Evolutionary conservation across 139 green algal species (phyloP), one percentile per base, ranked within the genome.

Genomic region (Asterochloris sp.): DNA sequence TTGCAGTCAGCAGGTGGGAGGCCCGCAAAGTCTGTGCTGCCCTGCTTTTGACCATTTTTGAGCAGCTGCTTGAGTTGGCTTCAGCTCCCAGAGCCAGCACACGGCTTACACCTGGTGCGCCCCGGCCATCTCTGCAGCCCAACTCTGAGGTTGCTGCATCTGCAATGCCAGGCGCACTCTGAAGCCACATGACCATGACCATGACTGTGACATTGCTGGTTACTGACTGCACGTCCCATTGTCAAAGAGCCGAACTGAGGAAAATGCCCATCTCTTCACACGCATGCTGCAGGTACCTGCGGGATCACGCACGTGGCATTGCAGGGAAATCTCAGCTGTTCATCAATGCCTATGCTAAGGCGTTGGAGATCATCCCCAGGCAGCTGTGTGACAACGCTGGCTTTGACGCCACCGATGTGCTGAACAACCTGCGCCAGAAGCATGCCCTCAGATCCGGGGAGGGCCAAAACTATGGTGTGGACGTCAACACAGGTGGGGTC

Each of bases 351-450:
- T 98, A 92, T 84, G 94, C 95, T 0, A 93, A 94, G 83, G 95
- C 95, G 17, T 90, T 98, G 79, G 95, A 98, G 87, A 89, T 98
- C 76, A 98, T 98, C 83, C 96, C 96, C 0, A 90, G 96, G 24
- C 96, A 99, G 94, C 91, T 99, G 80, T 98, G 95, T 79, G 94
- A 98, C 89, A 99, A 99, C 87, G 91, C 94, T 28, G 97, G 97
- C 73, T 98, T 98, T 75, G 97, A 99, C 83, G 95, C 97, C 61
- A 99, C 97, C 9, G 97, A 99, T 82, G 92, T 99, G 81, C 90
- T 99, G 62, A 99, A 98, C 91, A 95, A 95, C 85, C 92, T 99
- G 78, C 89, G 97, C n/a, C 94, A 98, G 85, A 98, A 98, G 87
- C 97, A 99, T 88, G 93, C 93, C 4, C 76, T 86, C n/a, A 85